Base-by-base conservation (phyloP, 169 alveolate genomes). In the Neospora caninum region DNA sequence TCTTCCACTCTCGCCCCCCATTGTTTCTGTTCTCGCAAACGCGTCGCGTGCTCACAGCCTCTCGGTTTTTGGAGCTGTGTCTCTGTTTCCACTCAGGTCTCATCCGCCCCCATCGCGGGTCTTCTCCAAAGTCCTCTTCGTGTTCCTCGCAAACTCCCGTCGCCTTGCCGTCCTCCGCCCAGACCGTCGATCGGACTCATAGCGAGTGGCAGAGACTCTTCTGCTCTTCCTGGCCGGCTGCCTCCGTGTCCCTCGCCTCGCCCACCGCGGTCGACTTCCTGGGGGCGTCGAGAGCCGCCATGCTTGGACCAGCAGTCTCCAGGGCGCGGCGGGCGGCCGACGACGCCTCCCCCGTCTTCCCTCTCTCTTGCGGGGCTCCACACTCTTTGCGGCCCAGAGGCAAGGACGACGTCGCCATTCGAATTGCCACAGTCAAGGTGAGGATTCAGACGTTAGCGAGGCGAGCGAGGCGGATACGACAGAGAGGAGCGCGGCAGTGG, bases 181-280 rank as follows among this genome's bases (percentile, higher is more conserved):
- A 34, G 45, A 39, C 53, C 20, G 58, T 49, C 58, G 54, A 41
- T 38, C 54, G 39, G 45, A 36, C 64, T 16, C 84, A 49, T n/a
- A 27, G 92, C 49, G 22, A 88, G 58, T 58, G 54, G 92, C 92
- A 88, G 54, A 41, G 67, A 18, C 89, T 82, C 22, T 82, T 82
- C 36, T 82, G 89, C 25, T 82, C 89, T 4, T 42, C 67, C 54
- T 82, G 89, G 89, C 89, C 89, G 29, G 42, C 20, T 4, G 86
- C 86, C 27, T 78, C 86, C 10, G 86, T 1, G 27, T 86, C 43
- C 20, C 45, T 86, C 29, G 70, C 80, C 22, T 9, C 83, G 64
- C 93, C 83, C 45, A 16, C 7, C 49, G 93, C 93, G 25, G 54
- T 64, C 13, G 93, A 54, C 89, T 31, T 20, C 34, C n/a, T 42